Conservation (phyloP, 805 yeast species). For the Brettanomyces custersianus region DNA sequence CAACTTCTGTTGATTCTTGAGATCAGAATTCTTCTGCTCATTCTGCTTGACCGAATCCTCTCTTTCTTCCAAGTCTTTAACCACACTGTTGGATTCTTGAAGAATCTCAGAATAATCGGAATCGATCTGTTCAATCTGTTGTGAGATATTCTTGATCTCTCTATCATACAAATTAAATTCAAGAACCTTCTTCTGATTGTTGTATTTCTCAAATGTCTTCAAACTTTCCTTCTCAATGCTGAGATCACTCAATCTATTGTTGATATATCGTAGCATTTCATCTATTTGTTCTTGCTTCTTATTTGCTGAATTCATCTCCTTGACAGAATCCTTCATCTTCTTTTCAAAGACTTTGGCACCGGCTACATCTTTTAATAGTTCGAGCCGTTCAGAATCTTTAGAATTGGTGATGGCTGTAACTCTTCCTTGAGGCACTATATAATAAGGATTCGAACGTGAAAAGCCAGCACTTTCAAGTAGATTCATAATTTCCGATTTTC, state of each 20-base stretch:
- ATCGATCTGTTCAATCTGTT: slow-evolving; percentile 53
- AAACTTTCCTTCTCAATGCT: slow-evolving; percentile 74
- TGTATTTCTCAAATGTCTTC: slow-evolving; percentile 57
- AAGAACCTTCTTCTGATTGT: slow-evolving; percentile 55
- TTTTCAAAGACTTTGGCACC: slow-evolving; percentile 89
- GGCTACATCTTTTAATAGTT: slow-evolving; percentile 80
- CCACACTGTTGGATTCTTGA: slow-evolving; percentile 43
- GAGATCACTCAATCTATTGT: slow-evolving; percentile 66
- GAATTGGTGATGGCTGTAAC: slow-evolving; percentile 85
- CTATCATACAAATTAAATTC: slow-evolving; percentile 74
- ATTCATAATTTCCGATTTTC: slow-evolving; percentile 73
- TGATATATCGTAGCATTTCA: slow-evolving; percentile 61
- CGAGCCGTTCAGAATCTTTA: slow-evolving; percentile 72
- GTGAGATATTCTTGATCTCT: slow-evolving; percentile 56
- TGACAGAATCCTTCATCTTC: slow-evolving; percentile 66
- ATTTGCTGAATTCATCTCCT: slow-evolving; percentile 69
- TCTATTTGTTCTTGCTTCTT: slow-evolving; percentile 64
- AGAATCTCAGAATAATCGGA: slow-evolving; percentile 42
- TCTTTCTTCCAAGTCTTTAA: slow-evolving; percentile 50
- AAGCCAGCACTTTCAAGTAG: slow-evolving; percentile 88
- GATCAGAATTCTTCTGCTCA: slow-evolving; percentile 34
- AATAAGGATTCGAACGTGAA: slow-evolving; percentile 82
- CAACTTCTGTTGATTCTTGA: slow-evolving; percentile 41
- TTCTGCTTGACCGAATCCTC: slow-evolving; percentile 43
- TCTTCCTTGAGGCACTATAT: slow-evolving; percentile 94